Conservation (phyloP, 139 green algal species). For the Picochlorum sp. region DNA sequence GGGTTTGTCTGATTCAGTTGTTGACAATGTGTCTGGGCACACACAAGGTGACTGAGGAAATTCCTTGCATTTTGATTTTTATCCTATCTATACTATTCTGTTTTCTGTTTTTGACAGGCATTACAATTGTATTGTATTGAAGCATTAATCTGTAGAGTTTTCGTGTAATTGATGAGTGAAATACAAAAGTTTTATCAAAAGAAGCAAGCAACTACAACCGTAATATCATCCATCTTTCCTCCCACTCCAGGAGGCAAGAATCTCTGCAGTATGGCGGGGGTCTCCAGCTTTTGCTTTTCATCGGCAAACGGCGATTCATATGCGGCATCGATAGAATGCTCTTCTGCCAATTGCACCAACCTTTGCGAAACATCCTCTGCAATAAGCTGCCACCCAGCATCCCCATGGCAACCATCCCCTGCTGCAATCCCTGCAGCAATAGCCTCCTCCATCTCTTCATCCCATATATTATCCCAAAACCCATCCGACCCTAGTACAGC, state of each 20-base stretch:
- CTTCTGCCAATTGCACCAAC: slow-evolving; percentile 25
- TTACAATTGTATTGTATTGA: no score
- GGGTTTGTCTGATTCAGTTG: no score
- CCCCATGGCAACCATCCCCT: not conserved
- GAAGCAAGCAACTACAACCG: slow-evolving; percentile 54
- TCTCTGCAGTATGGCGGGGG: not conserved
- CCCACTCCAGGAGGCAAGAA: slow-evolving; percentile 35
- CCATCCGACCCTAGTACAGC: slow-evolving; percentile 85
- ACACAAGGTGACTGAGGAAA: no score
- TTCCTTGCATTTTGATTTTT: no score
- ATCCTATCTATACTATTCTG: no score
- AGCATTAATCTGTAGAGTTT: no score
- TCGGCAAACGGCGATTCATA: slow-evolving; percentile 60
- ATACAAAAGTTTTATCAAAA: not conserved
- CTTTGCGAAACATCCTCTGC: slow-evolving; percentile 19
- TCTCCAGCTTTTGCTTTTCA: slow-evolving; percentile 28
- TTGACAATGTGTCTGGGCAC: no score
- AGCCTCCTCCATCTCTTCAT: slow-evolving; percentile 63
- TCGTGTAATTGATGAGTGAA: no score
- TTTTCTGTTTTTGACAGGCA: not conserved
- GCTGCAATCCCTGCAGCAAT: slow-evolving; percentile 20
- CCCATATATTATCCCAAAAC: slow-evolving; percentile 96
- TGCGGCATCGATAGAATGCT: slow-evolving; percentile 17
- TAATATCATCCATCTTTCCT: slow-evolving; percentile 83
- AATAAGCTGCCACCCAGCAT: not conserved